Evolutionary conservation across 768 basidiomycete genomes (phyloP).

Genomic region (Mycena vulgaris): DNA sequence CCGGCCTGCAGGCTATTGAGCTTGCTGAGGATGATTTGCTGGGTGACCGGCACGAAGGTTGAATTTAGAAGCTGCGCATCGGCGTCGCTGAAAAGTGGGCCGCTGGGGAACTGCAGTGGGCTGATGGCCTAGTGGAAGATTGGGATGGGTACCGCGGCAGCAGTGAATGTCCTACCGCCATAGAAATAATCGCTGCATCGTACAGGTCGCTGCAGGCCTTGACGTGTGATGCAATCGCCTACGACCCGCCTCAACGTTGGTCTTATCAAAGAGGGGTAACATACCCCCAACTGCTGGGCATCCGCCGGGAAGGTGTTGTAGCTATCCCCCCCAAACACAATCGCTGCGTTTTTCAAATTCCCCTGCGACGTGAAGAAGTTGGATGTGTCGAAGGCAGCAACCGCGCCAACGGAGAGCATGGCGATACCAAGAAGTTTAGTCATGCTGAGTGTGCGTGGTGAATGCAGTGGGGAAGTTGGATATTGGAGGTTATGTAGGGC

Average conservation of each 20-base stretch:
- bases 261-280: not conserved
- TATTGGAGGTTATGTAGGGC: constrained; percentile 18
- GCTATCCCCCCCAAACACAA: not conserved
- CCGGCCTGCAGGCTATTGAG: constrained; percentile 16
- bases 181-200: constrained; percentile 9
- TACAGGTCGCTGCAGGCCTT: constrained; percentile 21
- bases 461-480: constrained; percentile 15
- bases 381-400: constrained; percentile 12
- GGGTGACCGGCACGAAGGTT: constrained; percentile 7
- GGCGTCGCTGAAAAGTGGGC: constrained; percentile 18
- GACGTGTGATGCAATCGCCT: constrained; percentile 18
- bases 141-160: not conserved
- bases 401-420: not conserved
- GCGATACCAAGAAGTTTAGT: constrained; percentile 2
- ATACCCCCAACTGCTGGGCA: constrained; percentile 10
- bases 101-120: constrained; percentile 7
- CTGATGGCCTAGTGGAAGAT: constrained; percentile 11
- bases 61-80: constrained; percentile 15
- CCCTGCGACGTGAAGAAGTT: constrained; percentile 19
- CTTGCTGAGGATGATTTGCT: not conserved
- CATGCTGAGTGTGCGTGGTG: constrained; percentile 12
- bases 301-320: constrained; percentile 12
- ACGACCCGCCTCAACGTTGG: not conserved
- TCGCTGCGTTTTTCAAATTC: constrained; percentile 11
- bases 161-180: constrained; percentile 14